These are phyloP conservation scores for Phyllachora maydis DNA, from an alignment of 2,329 filamentous ascomycete genomes.

Conservation along the genomic window DNA sequence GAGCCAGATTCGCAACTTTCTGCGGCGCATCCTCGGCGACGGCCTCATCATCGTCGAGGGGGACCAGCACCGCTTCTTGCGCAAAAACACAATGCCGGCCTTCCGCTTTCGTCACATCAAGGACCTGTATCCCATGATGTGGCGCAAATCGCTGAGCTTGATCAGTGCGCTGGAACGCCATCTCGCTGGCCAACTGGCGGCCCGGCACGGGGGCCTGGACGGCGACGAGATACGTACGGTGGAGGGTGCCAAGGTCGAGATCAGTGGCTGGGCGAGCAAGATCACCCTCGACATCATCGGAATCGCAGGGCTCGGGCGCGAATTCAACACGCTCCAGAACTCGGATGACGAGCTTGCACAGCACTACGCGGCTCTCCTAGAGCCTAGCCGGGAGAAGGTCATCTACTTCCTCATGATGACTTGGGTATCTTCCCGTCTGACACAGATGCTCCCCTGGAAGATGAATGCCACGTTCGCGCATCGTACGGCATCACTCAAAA, in stretches of 20 bases:
- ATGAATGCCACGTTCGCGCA: constrained; percentile 17
- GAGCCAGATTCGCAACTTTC: constrained; percentile 10
- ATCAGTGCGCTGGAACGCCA: constrained; percentile 16
- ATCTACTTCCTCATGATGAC: constrained; percentile 19
- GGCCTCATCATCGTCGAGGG: constrained; percentile 46
- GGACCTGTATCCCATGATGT: constrained; percentile 49
- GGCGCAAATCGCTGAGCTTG: constrained; percentile 25
- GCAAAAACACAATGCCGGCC: constrained; percentile 46
- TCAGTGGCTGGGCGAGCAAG: constrained; percentile 27
- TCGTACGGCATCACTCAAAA: constrained; percentile 13
- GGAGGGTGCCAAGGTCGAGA: too few species aligned
- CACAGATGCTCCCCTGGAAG: constrained; percentile 20
- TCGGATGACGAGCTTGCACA: constrained; percentile 16
- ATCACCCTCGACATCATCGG: constrained; percentile 40
- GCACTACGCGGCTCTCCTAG: constrained; percentile 22
- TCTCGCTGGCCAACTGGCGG: constrained; percentile 2
- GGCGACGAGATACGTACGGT: too few species aligned
- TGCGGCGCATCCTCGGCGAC: constrained; percentile 32
- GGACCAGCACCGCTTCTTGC: constrained; percentile 46
- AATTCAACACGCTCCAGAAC: constrained; percentile 23
- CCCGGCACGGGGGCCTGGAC: too few species aligned
- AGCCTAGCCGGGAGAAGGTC: constrained; percentile 22
- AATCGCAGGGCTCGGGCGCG: constrained; percentile 30
- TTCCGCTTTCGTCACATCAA: constrained; percentile 51
- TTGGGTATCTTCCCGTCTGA: too few species aligned